These are phyloP conservation scores for Modicella reniformis DNA, from an alignment of 371 early-diverging fungal genomes.

Conservation along the genomic window DNA sequence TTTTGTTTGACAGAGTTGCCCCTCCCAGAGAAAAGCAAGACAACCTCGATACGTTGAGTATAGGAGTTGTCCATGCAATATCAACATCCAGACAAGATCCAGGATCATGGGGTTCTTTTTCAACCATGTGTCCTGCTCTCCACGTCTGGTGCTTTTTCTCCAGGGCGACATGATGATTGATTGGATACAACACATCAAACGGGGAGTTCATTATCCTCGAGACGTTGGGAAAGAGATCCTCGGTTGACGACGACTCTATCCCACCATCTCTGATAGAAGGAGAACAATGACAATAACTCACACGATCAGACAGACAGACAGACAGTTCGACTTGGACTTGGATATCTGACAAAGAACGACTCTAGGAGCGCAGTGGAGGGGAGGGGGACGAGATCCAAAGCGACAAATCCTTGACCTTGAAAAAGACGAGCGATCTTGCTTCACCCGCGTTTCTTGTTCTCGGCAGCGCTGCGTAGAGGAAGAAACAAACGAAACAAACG, in stretches of 20 bases:
- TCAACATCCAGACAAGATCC: slow-evolving; percentile 46
- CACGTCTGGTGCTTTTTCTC: slow-evolving; percentile 33
- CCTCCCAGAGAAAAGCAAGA: slow-evolving; percentile 35
- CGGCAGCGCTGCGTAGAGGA: slow-evolving; percentile 9
- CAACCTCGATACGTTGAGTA: slow-evolving; percentile 49
- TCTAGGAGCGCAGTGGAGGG: background rate
- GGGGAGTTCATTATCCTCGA: slow-evolving; percentile 45
- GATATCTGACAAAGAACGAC: background rate
- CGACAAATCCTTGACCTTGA: no score
- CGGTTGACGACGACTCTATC: slow-evolving; percentile 51
- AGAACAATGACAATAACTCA: slow-evolving; percentile 50
- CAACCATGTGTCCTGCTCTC: slow-evolving; percentile 20
- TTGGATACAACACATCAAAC: background rate
- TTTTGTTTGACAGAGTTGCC: no score
- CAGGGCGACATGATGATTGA: slow-evolving; percentile 2
- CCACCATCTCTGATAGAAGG: slow-evolving; percentile 33
- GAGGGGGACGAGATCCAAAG: background rate
- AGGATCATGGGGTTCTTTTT: slow-evolving; percentile 6
- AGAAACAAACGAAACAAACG: background rate
- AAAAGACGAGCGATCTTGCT: slow-evolving; percentile 8
- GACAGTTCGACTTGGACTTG: background rate
- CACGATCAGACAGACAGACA: background rate
- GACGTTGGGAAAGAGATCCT: slow-evolving; percentile 26
- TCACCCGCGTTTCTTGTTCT: background rate
- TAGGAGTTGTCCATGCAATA: slow-evolving; percentile 33